phyloP scores from a whole-genome alignment of 2,329 filamentous ascomycete genomes.

The Elsinoe australis region DNA sequence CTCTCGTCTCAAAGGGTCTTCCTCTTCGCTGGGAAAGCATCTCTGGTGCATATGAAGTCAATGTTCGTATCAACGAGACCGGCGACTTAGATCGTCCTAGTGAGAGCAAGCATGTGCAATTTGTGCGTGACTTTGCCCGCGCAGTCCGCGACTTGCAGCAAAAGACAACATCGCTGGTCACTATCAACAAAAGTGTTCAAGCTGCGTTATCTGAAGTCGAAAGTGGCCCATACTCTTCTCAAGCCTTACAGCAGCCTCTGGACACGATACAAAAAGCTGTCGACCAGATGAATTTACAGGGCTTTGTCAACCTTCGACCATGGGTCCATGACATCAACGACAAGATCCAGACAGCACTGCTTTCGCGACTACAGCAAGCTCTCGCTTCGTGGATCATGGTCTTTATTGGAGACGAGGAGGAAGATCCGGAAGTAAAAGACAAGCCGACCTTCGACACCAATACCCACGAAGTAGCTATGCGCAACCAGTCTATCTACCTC shows the following conservation, averaged over 20 bases:
- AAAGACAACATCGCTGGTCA: conserved; percentile 71
- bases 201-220: conserved; percentile 76
- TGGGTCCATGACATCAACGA: conserved; percentile 87
- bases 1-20: conserved; percentile 75
- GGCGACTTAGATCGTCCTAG: conserved; percentile 46
- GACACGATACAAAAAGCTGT: conserved; percentile 85
- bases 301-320: conserved; percentile 83
- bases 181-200: conserved; percentile 73
- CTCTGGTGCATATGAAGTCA: conserved; percentile 90
- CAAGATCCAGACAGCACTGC: conserved; percentile 72
- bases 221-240: conserved; percentile 71
- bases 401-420: conserved; percentile 45
- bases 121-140: conserved; percentile 85
- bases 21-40: conserved; percentile 96
- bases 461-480: conserved; percentile 91
- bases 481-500: conserved; percentile 93
- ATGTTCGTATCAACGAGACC: conserved; percentile 59
- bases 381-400: conserved; percentile 80
- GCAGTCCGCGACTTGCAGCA: conserved; percentile 80
- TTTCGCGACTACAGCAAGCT: conserved; percentile 74
- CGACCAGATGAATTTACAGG: conserved; percentile 92
- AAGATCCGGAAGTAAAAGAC: conserved; percentile 38
- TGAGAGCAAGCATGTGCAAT: conserved; percentile 92
- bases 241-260: conserved; percentile 71
- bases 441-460: conserved; percentile 63